Conservation (phyloP, 1,284 basidiomycete species). For the Ganoderma resinaceum region DNA sequence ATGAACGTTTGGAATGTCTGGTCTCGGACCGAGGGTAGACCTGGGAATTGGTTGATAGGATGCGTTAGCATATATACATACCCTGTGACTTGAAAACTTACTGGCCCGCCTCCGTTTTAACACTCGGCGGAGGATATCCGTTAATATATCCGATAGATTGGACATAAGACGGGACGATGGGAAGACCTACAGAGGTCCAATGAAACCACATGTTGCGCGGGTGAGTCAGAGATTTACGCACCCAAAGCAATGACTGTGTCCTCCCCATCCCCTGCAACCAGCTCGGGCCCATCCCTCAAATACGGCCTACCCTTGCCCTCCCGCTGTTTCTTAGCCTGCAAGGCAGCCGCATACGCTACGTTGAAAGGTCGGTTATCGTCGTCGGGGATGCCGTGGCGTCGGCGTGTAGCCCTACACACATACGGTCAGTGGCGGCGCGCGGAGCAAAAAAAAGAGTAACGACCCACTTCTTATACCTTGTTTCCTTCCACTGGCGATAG, state of each 20-base stretch:
- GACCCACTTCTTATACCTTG: slow-evolving; percentile 64
- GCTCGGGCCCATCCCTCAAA: neutral
- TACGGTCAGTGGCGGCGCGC: slow-evolving; percentile 14
- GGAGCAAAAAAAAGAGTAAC: neutral
- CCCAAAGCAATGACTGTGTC: neutral
- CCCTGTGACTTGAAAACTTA: neutral
- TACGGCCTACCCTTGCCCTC: slow-evolving; percentile 17
- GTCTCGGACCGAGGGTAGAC: neutral
- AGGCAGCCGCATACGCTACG: slow-evolving; percentile 79
- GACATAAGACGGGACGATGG: neutral
- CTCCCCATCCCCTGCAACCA: neutral
- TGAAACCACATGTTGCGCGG: neutral
- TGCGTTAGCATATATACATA: neutral
- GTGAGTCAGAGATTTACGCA: neutral
- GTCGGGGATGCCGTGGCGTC: slow-evolving; percentile 83
- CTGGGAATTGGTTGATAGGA: neutral
- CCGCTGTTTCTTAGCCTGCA: slow-evolving; percentile 53
- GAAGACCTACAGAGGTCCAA: neutral
- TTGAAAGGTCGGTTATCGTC: slow-evolving; percentile 80
- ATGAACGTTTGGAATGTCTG: neutral
- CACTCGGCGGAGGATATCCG: neutral
- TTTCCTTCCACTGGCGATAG: slow-evolving; percentile 58
- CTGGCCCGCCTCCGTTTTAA: slow-evolving; percentile 1
- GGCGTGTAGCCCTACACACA: slow-evolving; percentile 57
- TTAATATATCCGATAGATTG: slow-evolving; percentile 1